Conservation (phyloP, 345 rosid genomes). For the Passiflora organensis region DNA sequence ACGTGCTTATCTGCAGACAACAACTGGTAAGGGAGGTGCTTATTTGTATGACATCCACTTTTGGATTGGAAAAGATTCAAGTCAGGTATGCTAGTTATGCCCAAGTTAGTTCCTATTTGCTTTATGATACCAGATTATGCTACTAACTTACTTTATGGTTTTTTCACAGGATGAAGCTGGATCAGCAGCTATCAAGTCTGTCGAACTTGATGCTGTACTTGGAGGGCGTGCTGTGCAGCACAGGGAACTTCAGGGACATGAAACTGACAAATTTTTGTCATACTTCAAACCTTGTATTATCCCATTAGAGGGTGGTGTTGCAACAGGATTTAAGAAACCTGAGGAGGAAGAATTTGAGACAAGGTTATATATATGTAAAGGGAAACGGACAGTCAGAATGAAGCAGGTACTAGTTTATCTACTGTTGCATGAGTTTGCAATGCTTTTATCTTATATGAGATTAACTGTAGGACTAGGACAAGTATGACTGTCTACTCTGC, state of each 20-base stretch:
- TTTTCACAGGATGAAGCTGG: constrained; percentile 89
- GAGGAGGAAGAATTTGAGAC: constrained; percentile 93
- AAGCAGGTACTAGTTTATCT: constrained; percentile 60
- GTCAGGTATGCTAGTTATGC: constrained; percentile 66
- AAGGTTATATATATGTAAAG: constrained; percentile 78
- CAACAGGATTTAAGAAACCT: constrained; percentile 76
- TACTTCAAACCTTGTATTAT: constrained; percentile 95
- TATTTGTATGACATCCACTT: constrained; percentile 83
- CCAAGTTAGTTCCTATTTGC: constrained; percentile 5
- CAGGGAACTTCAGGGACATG: constrained; percentile 96
- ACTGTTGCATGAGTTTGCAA: not conserved
- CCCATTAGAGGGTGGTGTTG: constrained; percentile 97
- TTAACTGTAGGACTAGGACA: constrained; percentile 13
- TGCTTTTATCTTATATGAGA: constrained; percentile 8
- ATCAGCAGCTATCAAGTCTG: constrained; percentile 93
- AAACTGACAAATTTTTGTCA: constrained; percentile 93
- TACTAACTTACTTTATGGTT: constrained; percentile 7
- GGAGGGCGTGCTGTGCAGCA: constrained; percentile 99
- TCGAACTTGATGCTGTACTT: constrained; percentile 89
- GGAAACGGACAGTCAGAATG: constrained; percentile 84
- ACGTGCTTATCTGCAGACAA: constrained; percentile 47
- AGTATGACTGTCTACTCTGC: constrained; percentile 24
- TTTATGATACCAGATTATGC: constrained; percentile 1
- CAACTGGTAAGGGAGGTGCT: constrained; percentile 76
- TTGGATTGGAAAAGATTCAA: constrained; percentile 97